Base-by-base conservation (phyloP, 2,329 filamentous ascomycete genomes). In the Curvularia hawaiiensis region DNA sequence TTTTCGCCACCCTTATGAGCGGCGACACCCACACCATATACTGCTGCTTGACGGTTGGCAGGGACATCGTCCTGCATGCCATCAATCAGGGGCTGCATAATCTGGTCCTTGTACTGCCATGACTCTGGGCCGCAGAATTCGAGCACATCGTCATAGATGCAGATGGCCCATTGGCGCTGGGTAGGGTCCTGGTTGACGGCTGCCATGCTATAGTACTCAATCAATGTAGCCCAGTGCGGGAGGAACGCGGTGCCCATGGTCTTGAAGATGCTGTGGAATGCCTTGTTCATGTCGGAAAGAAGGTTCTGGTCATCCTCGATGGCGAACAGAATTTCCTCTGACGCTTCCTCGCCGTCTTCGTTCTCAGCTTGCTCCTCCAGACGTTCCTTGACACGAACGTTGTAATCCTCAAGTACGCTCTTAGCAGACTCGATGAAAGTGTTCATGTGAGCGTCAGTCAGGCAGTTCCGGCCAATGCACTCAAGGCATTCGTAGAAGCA, bases 401-500 rank as follows among this genome's bases (percentile, higher is more conserved):
- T 92, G 80, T 97, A 98, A 74, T 99, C 95, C 72, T 96, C 89
- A 9, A 99, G 85, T 4, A 95, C 90, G 12, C 89, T 92, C 71
- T 89, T 86, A 46, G 93, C 92, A 1, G 90, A 89, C 63, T 92
- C 88, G 67, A 98, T 94, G 77, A 98, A 99, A 44, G 87, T 86
- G 56, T 84, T 82, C 90, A 99, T 93, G 75, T 97, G 90, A 39
- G 88, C 84, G 39, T 84, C 81, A 6, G 84, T 91, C 46, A 99
- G 83, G 73, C 89, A 94, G 68, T 90, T 88, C 77, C 91, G 91
- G 58, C 94, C 94, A 64, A 96, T 86, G 22, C 97, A 93, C 79
- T 98, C 94, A 8, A 99, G 88, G 26, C 92, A 97, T 77, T 99
- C 95, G 77, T 99, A 99, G 82, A 99, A 99, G 81, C 95, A 99